Evolutionary conservation across 441 rosid species (phyloP), one percentile per base, ranked within the genome.

Genomic region (Viola pubescens): DNA sequence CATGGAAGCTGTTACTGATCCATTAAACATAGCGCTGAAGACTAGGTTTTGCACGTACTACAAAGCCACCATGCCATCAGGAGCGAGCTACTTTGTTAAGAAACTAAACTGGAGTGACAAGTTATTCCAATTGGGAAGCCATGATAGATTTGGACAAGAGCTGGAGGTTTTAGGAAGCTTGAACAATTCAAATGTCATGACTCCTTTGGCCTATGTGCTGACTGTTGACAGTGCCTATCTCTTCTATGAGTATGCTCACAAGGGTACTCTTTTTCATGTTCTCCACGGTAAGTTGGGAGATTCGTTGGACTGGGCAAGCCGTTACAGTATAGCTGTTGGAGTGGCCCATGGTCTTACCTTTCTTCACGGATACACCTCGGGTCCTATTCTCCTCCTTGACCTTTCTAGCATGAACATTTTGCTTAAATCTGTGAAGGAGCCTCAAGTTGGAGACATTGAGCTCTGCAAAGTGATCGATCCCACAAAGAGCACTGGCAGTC

Each of bases 291-390:
- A 75, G 74, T 49, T 61, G 40, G 62, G 70, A 53, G 63, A 66
- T 43, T 69, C 73, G 63, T 56, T 88, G 63, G 96, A 85, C 67
- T 91, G 98, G 98, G 79, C 84, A 0, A 84, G 91, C 75, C 85
- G 96, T 69, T 86, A 82, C 76, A 88, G 85, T 64, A 65, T 86
- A 55, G 95, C 88, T 13, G 82, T 91, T 11, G 91, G 96, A 45
- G 81, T 88, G 59, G 96, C 96, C 73, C 91, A 88, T 69, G 96
- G 92, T 58, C 84, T 88, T 68, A 67, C 75, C 13, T 91, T 85
- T 79, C 78, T 91, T 67, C 98, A 91, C 55, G 91, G 85, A 64
- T 78, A 72, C 63, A 58, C 71, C 59, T 68, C 88, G 0, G 73
- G 80, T 65, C 89, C 95, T 4, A 75, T 86, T 54, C 85, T 88